phyloP scores from a whole-genome alignment of 305 asterid genomes.

The Fraxinus nigra region DNA sequence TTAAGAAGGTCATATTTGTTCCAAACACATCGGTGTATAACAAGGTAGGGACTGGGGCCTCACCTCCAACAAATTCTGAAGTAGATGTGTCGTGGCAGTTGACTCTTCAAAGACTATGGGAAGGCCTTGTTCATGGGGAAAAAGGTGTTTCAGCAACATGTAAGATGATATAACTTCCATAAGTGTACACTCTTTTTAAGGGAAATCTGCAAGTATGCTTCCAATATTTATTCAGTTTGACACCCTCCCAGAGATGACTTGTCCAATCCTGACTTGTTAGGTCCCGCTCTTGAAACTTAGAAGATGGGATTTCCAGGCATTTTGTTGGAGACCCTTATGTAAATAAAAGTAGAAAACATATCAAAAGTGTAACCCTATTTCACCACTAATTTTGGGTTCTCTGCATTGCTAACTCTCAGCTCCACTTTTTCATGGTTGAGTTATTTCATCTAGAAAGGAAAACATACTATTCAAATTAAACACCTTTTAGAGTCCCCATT shows the following conservation, averaged over 20 bases:
- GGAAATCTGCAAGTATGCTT: not conserved
- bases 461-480: not conserved
- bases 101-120: conserved; percentile 86
- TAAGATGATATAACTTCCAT: not conserved
- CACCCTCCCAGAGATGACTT: not conserved
- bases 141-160: conserved; percentile 44
- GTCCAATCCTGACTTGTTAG: not conserved
- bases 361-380: not conserved
- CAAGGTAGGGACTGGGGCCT: conserved; percentile 68
- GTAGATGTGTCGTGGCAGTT: conserved; percentile 94
- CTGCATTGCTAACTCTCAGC: not conserved
- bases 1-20: conserved; percentile 86
- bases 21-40: conserved; percentile 84
- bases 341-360: not conserved
- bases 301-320: not conserved
- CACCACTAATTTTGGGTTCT: not conserved
- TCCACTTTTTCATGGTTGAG: conserved; percentile 19
- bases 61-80: conserved; percentile 55
- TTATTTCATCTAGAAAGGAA: not conserved
- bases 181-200: not conserved
- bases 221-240: not conserved
- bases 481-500: not conserved
- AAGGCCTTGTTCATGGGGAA: conserved; percentile 55
- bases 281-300: not conserved
- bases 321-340: not conserved